Evolutionary conservation across 2,329 filamentous ascomycete species (phyloP).

Genomic region (Penicillium sclerotiorum): DNA sequence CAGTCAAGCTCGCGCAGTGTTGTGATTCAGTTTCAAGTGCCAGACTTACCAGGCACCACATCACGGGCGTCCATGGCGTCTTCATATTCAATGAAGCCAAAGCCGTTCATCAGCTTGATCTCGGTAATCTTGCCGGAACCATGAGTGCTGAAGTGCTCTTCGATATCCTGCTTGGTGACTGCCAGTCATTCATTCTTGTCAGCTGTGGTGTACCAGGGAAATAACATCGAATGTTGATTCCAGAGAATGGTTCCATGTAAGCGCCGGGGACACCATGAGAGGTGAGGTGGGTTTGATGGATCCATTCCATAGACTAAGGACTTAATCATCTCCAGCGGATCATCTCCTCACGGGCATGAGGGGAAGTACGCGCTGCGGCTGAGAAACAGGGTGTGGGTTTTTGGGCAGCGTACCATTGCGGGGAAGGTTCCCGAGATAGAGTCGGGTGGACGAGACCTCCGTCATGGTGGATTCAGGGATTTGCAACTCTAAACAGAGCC

Average conservation of each 20-base stretch:
- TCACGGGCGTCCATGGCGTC: conserved; percentile 97
- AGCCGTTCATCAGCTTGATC: conserved; percentile 99
- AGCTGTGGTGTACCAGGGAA: conserved; percentile 5
- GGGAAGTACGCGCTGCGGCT: conserved; percentile 14
- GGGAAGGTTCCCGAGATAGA: conserved; percentile 97
- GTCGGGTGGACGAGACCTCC: conserved; percentile 90
- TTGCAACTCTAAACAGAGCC: conserved; percentile 6
- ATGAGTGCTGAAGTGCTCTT: conserved; percentile 92
- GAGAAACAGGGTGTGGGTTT: conserved; percentile 30
- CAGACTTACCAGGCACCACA: conserved; percentile 85
- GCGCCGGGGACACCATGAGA: too few relatives aligned
- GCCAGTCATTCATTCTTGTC: conserved; percentile 26
- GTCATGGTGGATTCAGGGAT: conserved; percentile 57
- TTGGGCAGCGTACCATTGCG: conserved; percentile 74
- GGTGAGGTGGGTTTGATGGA: too few relatives aligned
- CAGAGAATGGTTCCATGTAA: too few relatives aligned
- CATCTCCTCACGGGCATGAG: neutral
- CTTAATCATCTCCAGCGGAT: too few relatives aligned
- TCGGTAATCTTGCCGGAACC: conserved; percentile 97
- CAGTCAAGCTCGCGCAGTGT: conserved; percentile 22
- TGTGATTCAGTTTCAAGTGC: conserved; percentile 8
- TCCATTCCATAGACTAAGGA: too few relatives aligned
- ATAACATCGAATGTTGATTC: neutral
- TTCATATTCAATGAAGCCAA: conserved; percentile 99
- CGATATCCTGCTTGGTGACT: conserved; percentile 97